Conservation (phyloP, 2,329 filamentous ascomycete genomes). For the Fusarium humuli region DNA sequence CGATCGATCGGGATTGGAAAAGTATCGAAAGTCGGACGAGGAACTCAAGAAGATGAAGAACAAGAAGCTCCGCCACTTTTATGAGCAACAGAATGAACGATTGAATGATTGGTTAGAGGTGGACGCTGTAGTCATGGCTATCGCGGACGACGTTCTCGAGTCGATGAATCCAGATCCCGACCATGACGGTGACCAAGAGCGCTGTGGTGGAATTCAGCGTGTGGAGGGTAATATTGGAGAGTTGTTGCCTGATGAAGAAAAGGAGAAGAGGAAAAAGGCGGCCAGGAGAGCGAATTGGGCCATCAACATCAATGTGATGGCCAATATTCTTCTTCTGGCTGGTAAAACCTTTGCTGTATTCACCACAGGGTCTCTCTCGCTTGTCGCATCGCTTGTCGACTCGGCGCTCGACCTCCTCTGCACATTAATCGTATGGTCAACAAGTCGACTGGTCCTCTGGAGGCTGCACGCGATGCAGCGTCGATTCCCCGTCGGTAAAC, state of each 20-base stretch:
- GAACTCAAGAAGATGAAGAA: constrained; percentile 48
- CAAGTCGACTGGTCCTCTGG: constrained; percentile 76
- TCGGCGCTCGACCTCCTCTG: constrained; percentile 81
- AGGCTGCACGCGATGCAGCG: constrained; percentile 63
- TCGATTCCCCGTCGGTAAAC: constrained; percentile 77
- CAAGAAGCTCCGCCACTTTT: constrained; percentile 47
- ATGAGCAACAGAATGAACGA: constrained; percentile 48
- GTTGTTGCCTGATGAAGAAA: constrained; percentile 50
- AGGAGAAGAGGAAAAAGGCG: constrained; percentile 42
- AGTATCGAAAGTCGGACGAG: constrained; percentile 47
- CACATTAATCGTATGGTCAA: constrained; percentile 83
- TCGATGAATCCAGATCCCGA: constrained; percentile 52
- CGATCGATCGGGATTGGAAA: constrained; percentile 46
- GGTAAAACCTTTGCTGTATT: constrained; percentile 82
- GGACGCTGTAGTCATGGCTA: constrained; percentile 50
- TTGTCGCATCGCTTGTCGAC: constrained; percentile 81
- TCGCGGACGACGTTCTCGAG: constrained; percentile 51
- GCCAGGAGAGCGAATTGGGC: constrained; percentile 61
- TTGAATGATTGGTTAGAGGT: constrained; percentile 53
- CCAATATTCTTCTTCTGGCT: constrained; percentile 77
- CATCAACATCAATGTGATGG: constrained; percentile 83
- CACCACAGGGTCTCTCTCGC: constrained; percentile 81
- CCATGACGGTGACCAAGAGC: constrained; percentile 50
- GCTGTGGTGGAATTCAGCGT: constrained; percentile 47
- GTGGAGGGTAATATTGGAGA: constrained; percentile 49